Evolutionary conservation across 1,139 yeast genomes (phyloP).

Genomic region (Candida frijolesensis): DNA sequence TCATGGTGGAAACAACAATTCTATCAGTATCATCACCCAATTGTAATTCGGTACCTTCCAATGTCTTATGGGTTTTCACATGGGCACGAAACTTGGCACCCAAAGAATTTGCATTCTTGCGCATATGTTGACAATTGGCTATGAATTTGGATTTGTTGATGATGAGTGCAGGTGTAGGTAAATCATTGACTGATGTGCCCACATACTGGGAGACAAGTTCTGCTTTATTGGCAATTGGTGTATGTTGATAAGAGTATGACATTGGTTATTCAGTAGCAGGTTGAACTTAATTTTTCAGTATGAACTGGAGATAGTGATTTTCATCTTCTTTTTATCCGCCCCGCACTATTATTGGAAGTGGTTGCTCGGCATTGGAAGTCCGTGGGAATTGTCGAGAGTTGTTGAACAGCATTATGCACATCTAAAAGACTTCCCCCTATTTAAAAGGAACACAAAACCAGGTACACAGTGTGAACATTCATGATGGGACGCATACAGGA

Average conservation of each 20-base stretch:
- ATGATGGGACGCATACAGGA: too few species aligned
- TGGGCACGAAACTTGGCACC: slow-evolving; percentile 60
- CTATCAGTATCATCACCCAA: slow-evolving; percentile 37
- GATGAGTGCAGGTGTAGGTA: slow-evolving; percentile 41
- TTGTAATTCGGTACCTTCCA: slow-evolving; percentile 37
- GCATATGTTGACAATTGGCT: slow-evolving; percentile 34
- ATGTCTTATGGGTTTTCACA: slow-evolving; percentile 72
- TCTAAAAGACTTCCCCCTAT: too few species aligned
- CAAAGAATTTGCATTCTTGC: slow-evolving; percentile 28
- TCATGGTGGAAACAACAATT: slow-evolving; percentile 70
- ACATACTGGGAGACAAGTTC: slow-evolving; percentile 23
- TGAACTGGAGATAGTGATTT: too few species aligned
- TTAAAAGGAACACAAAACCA: too few species aligned
- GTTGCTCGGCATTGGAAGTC: too few species aligned
- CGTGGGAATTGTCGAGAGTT: too few species aligned
- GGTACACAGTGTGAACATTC: too few species aligned
- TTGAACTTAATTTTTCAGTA: too few species aligned
- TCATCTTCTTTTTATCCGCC: too few species aligned
- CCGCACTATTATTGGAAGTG: too few species aligned
- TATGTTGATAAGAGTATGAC: slow-evolving; percentile 20
- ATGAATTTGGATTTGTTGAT: slow-evolving; percentile 27
- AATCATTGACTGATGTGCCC: slow-evolving; percentile 28
- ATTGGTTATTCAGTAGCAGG: not conserved
- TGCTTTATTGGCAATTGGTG: slow-evolving; percentile 26
- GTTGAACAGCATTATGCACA: too few species aligned